Evolutionary conservation across 805 yeast genomes (phyloP).

Genomic region (Lachancea sp.): DNA sequence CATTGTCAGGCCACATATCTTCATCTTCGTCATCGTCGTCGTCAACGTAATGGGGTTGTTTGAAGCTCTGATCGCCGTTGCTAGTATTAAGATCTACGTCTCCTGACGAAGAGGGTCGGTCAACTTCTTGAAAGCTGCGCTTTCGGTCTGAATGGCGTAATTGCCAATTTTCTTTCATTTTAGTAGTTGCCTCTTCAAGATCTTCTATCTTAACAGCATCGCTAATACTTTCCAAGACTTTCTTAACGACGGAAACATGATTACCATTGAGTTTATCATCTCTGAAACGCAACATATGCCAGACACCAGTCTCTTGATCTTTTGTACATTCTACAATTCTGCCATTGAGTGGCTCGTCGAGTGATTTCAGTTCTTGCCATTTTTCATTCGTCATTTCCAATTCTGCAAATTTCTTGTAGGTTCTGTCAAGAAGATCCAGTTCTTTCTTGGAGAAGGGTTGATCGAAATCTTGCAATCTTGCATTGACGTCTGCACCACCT

Average conservation of each 20-base stretch:
- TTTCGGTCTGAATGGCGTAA: constrained; percentile 39
- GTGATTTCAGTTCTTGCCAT: constrained; percentile 67
- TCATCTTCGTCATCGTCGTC: constrained; percentile 28
- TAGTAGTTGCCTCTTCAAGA: constrained; percentile 48
- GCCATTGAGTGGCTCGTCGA: constrained; percentile 80
- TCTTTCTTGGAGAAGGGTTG: constrained; percentile 30
- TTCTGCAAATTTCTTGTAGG: constrained; percentile 62
- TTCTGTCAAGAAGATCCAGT: constrained; percentile 32
- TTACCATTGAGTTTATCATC: constrained; percentile 91
- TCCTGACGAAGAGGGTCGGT: constrained; percentile 4
- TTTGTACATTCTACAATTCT: constrained; percentile 81
- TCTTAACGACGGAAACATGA: constrained; percentile 72
- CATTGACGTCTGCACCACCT: constrained; percentile 43
- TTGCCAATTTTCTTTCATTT: constrained; percentile 58
- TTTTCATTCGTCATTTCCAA: constrained; percentile 60
- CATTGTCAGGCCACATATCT: constrained; percentile 26
- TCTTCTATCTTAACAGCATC: constrained; percentile 84
- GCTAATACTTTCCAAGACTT: constrained; percentile 73
- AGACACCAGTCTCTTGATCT: constrained; percentile 52
- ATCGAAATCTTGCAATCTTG: constrained; percentile 25
- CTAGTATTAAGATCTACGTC: constrained; percentile 4
- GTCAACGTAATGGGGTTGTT: constrained; percentile 28
- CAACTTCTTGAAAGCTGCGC: constrained; percentile 3
- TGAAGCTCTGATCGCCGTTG: not conserved
- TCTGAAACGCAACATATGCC: constrained; percentile 85